A percentile compares a stretch with the other conserved stretches of the same genome.
Conservation (phyloP, 139 green algal species). For the Marvania coccoides region DNA sequence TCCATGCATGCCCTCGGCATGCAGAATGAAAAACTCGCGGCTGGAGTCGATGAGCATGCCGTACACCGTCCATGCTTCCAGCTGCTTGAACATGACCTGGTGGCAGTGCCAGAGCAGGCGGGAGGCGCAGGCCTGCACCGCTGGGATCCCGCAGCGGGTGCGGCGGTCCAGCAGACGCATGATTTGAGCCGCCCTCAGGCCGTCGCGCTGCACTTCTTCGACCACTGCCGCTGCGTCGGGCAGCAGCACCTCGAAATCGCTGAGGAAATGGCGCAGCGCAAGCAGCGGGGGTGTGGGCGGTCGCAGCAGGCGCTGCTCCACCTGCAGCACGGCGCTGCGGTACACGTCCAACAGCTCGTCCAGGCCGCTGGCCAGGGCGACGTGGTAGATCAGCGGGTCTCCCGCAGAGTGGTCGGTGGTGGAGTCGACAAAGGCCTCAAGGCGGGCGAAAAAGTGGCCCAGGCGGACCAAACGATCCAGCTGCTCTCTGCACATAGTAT, state of each 20-base stretch:
- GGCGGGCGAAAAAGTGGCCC: slow-evolving; percentile 52
- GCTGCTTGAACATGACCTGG: slow-evolving; percentile 75
- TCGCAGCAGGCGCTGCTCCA: slow-evolving; percentile 57
- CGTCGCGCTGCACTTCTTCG: slow-evolving; percentile 24
- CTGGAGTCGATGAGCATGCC: slow-evolving; percentile 62
- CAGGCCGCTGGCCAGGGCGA: slow-evolving; percentile 59
- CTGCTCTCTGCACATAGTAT: slow-evolving; percentile 34
- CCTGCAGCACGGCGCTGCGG: slow-evolving; percentile 45
- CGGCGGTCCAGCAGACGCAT: slow-evolving; percentile 42
- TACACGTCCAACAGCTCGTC: slow-evolving; percentile 81
- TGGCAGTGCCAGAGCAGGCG: slow-evolving; percentile 84
- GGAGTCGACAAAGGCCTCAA: slow-evolving; percentile 55
- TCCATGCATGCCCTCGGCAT: not conserved
- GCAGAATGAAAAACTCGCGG: slow-evolving; percentile 80
- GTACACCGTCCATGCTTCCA: slow-evolving; percentile 80
- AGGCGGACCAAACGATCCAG: slow-evolving; percentile 54
- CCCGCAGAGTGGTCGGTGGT: slow-evolving; percentile 1
- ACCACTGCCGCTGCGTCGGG: slow-evolving; percentile 54
- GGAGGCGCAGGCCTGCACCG: slow-evolving; percentile 55
- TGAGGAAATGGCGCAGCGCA: slow-evolving; percentile 50
- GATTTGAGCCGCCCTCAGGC: slow-evolving; percentile 36
- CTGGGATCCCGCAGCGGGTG: slow-evolving; percentile 50
- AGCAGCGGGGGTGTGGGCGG: slow-evolving; percentile 33
- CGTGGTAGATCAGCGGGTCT: slow-evolving; percentile 36
- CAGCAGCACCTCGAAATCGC: slow-evolving; percentile 60